Base-by-base conservation (phyloP, 2,329 filamentous ascomycete species). In the Remersonia thermophila region DNA sequence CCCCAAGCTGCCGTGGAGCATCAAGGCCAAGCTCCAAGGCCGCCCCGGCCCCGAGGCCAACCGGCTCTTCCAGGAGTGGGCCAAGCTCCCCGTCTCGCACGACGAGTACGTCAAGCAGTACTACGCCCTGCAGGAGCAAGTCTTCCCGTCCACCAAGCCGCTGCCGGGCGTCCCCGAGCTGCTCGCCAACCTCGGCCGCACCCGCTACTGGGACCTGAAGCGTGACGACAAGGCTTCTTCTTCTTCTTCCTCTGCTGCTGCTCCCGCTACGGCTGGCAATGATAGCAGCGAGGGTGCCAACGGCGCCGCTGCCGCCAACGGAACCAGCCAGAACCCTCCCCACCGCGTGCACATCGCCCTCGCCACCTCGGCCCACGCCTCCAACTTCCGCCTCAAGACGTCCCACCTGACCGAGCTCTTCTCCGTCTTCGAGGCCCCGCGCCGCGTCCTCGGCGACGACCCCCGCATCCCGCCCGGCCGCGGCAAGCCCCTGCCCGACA, bases 401-500 rank as follows among this genome's bases (percentile, higher is more conserved):
- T 47, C 54, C 4, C 73, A 79, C 50, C 63, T 78, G 26, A 49
- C 58, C 2, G 66, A 74, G 26, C 58, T 80, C 31, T 77, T 80
- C 53, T 59, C 63, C 46, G 65, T 74, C 16, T 93, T 95, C 52
- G 71, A 77, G 23, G 55, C 65, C 2, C 60, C 77, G n/a, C 75
- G 83, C 39, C 73, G 78, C 32, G 80, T 98, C 0, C 63, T 93
- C 1, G 91, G 91, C 9, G 91, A 98, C 53, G 89, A 98, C 55
- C 54, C 65, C 6, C 71, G 91, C 34, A 83, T 98, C 47, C 64
- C 71, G 1, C 59, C 69, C 3, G 89, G 89, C 0, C 66, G 85
- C n/a, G 91, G 91, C 10, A 98, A 98, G 61, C 91, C 91, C 0
- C 71, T 89, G 23, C 91, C 89, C 0, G 89, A 98, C 59, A 98